phyloP scores from a whole-genome alignment of 2,329 filamentous ascomycete genomes.

The Beauveria asiatica region DNA sequence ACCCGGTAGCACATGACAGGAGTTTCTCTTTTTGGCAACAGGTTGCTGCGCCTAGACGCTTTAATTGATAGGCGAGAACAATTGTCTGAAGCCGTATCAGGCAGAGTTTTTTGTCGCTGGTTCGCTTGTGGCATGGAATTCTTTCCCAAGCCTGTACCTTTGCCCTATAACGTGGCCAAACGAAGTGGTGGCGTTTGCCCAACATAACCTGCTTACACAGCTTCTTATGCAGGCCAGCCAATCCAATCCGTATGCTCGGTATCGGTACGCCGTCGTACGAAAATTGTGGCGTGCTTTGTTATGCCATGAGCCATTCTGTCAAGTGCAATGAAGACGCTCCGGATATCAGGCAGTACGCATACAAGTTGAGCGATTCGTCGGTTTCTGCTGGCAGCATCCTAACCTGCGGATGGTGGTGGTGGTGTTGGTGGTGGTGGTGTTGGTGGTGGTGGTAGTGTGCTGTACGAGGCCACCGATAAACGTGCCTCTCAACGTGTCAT shows the following conservation, averaged over 20 bases:
- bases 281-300: background rate
- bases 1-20: constrained; percentile 7
- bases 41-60: background rate
- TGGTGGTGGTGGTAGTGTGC: background rate
- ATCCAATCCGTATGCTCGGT: background rate
- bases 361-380: background rate
- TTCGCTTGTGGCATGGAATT: background rate
- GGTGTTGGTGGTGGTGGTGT: background rate
- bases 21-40: background rate
- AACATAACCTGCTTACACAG: background rate
- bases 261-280: background rate
- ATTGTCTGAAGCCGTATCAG: background rate
- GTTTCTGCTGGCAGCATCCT: background rate
- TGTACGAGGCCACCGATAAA: constrained; percentile 2
- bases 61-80: background rate
- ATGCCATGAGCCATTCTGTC: background rate
- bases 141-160: background rate
- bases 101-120: background rate
- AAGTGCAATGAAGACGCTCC: background rate
- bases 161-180: background rate
- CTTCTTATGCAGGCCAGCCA: background rate
- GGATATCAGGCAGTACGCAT: background rate
- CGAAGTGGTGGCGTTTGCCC: background rate
- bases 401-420: background rate
- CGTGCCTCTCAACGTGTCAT: constrained; percentile 6